Evolutionary conservation across 2,329 filamentous ascomycete genomes (phyloP).

Genomic region (Tolypocladium ovalisporum): DNA sequence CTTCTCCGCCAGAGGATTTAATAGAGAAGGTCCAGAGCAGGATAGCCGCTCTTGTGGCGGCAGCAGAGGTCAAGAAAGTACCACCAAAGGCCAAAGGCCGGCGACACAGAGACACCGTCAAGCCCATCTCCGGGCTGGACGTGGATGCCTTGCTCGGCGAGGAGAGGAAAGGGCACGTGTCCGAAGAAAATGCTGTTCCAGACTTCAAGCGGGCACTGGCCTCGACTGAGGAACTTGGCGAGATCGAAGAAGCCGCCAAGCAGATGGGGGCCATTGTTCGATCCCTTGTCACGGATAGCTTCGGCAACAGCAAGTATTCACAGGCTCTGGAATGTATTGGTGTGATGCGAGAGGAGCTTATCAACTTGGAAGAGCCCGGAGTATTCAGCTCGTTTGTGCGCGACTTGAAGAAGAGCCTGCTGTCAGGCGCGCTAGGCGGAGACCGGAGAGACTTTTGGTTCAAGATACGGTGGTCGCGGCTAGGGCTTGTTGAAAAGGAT

Average conservation of each 20-base stretch:
- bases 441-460: conserved; percentile 79
- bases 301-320: conserved; percentile 65
- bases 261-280: conserved; percentile 67
- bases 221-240: conserved; percentile 45
- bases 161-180: conserved; percentile 31
- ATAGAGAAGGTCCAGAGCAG: conserved; percentile 42
- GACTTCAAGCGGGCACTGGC: conserved; percentile 77
- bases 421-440: conserved; percentile 60
- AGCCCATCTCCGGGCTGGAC: conserved; percentile 83
- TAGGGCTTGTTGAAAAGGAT: conserved; percentile 62
- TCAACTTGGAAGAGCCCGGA: conserved; percentile 62
- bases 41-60: conserved; percentile 54
- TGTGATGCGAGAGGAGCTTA: conserved; percentile 67
- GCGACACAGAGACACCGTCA: conserved; percentile 57
- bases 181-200: conserved; percentile 67
- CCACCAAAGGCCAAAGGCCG: conserved; percentile 69
- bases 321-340: conserved; percentile 65
- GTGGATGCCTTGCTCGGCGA: conserved; percentile 69
- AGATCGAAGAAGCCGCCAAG: conserved; percentile 55
- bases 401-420: conserved; percentile 60
- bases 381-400: conserved; percentile 67
- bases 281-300: conserved; percentile 56
- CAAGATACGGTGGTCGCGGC: conserved; percentile 50
- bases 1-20: conserved; percentile 58
- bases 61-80: conserved; percentile 79